Base-by-base conservation (phyloP, 2,329 filamentous ascomycete genomes). In the Verticillium alfalfae region DNA sequence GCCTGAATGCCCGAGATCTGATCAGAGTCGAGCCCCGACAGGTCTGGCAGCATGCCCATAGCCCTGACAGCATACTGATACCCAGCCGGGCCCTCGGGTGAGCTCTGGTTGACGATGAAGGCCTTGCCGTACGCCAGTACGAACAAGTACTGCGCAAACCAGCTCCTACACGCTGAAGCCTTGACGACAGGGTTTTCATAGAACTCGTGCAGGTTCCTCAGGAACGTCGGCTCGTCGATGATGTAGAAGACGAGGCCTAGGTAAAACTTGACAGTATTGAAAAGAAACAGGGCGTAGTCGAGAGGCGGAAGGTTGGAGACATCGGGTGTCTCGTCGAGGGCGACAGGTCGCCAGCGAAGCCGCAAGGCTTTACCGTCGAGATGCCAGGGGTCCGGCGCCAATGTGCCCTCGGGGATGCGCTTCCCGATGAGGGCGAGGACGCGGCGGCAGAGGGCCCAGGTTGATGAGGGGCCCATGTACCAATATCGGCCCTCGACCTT, bases 31-130 rank as follows among this genome's bases (percentile, higher is more conserved):
- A 73, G 69, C 1, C 70, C 69, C 1, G 70, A 72, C 5, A 77
- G 31, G 58, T 78, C 75, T 0, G 76, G 76, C 55, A 78, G 68
- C 4, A 78, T 15, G 0, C 74, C 69, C 74, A 78, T 76, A 0
- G 75, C 76, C 3, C 76, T 66, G 0, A 71, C 65, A 9, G 76
- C 76, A 59, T 76, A 78, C 49, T 76, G 72, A n/a, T 73, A 70
- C 0, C 76, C 75, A 0, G 72, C 67, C 0, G 75, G 75, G 0
- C 69, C 69, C 3, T 71, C 68, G 34, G 71, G 68, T 4, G 63
- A 54, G 37, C 64, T 70, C 1, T 65, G 66, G 0, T 66, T 69
- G 10, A 67, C 66, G 1, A 72, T 49, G 5, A 74, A 72, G 0
- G 72, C 68, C 22, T 74, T 71, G 0, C 72, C 72, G 16, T 73